A percentile compares a stretch with the other conserved stretches of the same genome.
Conservation (phyloP, 2,329 filamentous ascomycete species). For the Zymoseptoria ardabiliae region DNA sequence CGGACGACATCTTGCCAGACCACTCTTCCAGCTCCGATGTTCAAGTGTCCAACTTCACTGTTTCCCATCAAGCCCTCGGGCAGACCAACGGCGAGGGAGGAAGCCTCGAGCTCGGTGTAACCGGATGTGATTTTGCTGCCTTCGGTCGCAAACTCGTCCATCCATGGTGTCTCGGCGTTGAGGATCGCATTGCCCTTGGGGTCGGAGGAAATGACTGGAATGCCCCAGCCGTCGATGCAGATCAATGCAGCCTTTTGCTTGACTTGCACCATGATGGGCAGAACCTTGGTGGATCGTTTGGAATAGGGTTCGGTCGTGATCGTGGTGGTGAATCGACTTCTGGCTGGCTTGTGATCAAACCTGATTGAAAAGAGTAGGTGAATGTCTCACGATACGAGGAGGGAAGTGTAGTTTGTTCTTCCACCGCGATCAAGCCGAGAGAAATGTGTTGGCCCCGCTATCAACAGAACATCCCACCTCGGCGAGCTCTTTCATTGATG, state of each 20-base stretch:
- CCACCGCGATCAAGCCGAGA: neutral
- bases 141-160: constrained; percentile 71
- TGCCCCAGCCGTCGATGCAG: constrained; percentile 98
- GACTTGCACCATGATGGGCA: constrained; percentile 52
- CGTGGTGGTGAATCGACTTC: neutral
- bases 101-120: constrained; percentile 89
- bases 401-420: neutral
- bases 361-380: neutral
- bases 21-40: constrained; percentile 94
- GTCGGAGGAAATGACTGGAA: neutral
- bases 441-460: neutral
- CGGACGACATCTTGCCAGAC: constrained; percentile 92
- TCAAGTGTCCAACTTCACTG: constrained; percentile 95
- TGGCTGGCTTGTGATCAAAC: neutral
- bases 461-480: constrained; percentile 5
- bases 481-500: neutral
- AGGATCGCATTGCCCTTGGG: constrained; percentile 87
- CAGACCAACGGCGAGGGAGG: constrained; percentile 88
- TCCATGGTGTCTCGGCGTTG: constrained; percentile 83
- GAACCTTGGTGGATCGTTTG: constrained; percentile 4
- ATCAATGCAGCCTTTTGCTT: constrained; percentile 68
- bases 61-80: constrained; percentile 98
- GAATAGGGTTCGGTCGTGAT: neutral
- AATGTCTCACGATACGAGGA: neutral
- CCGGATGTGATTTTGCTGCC: constrained; percentile 69